A percentile compares a stretch with the other conserved stretches of the same genome.
Evolutionary conservation across 139 green algal species (phyloP).

Genomic region (Asterochloris erici): DNA sequence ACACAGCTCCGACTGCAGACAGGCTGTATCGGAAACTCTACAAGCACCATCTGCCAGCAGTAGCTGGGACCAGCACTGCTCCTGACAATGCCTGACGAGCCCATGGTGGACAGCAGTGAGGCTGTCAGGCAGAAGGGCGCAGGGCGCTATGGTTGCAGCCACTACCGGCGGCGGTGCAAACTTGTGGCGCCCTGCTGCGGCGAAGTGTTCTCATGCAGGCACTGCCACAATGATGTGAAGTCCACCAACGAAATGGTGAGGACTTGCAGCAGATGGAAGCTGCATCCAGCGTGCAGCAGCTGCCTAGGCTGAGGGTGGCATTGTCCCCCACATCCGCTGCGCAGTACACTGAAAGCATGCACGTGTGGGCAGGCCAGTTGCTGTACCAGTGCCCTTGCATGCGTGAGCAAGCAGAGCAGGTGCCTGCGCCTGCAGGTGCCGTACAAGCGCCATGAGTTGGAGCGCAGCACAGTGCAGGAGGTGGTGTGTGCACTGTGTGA

Average conservation of each 20-base stretch:
- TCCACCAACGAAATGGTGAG: constrained; percentile 53
- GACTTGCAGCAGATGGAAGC: not conserved
- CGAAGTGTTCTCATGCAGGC: constrained; percentile 71
- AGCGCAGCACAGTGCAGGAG: constrained; percentile 69
- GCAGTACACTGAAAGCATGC: too few species aligned
- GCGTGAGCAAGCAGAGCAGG: not conserved
- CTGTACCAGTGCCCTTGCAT: not conserved
- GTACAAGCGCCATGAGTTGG: constrained; percentile 69
- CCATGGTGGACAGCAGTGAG: too few species aligned
- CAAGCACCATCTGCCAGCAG: too few species aligned
- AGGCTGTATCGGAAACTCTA: too few species aligned
- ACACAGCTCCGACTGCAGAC: too few species aligned
- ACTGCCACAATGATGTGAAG: constrained; percentile 87
- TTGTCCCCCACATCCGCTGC: too few species aligned
- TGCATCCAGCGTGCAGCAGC: not conserved
- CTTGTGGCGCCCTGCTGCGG: constrained; percentile 85
- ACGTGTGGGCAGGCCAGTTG: too few species aligned
- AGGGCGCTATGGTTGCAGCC: constrained; percentile 50
- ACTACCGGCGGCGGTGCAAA: constrained; percentile 76
- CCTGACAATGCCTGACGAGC: too few species aligned
- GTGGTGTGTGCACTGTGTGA: constrained; percentile 79
- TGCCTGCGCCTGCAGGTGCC: constrained; percentile 49
- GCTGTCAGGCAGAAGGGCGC: too few species aligned
- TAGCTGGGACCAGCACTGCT: too few species aligned
- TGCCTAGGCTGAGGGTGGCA: not conserved